phyloP scores from a whole-genome alignment of 345 rosid species.

The Mercurialis annua region DNA sequence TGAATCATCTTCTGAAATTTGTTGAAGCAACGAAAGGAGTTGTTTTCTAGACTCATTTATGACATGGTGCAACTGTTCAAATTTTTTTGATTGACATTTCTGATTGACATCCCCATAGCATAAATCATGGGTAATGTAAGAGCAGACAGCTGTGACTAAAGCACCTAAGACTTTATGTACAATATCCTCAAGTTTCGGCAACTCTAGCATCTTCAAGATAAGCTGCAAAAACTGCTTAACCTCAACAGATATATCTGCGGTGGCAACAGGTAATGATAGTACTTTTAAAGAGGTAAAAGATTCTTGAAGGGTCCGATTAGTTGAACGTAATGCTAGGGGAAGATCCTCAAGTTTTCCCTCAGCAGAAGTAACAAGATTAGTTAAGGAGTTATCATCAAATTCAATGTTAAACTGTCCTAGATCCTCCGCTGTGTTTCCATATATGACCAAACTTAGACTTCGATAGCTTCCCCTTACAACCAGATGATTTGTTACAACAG shows the following conservation, averaged over 20 bases:
- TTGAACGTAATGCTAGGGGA: slow-evolving; percentile 71
- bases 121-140: slow-evolving; percentile 45
- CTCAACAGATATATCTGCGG: slow-evolving; percentile 59
- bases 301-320: slow-evolving; percentile 64
- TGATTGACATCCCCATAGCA: slow-evolving; percentile 35
- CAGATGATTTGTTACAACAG: slow-evolving; percentile 94
- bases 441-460: slow-evolving; percentile 83
- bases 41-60: slow-evolving; percentile 50
- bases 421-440: slow-evolving; percentile 96
- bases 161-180: slow-evolving; percentile 49
- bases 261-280: slow-evolving; percentile 52
- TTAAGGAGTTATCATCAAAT: slow-evolving; percentile 84
- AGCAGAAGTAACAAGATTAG: slow-evolving; percentile 76
- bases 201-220: slow-evolving; percentile 55
- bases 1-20: slow-evolving; percentile 40
- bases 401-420: slow-evolving; percentile 95
- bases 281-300: slow-evolving; percentile 57
- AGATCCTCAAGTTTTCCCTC: slow-evolving; percentile 93
- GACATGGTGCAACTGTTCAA: slow-evolving; percentile 41
- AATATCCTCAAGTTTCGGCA: slow-evolving; percentile 41
- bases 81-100: slow-evolving; percentile 39
- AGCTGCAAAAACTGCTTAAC: slow-evolving; percentile 69
- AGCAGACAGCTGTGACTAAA: slow-evolving; percentile 54
- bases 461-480: slow-evolving; percentile 97
- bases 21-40: slow-evolving; percentile 46